Evolutionary conservation across 2,329 filamentous ascomycete species (phyloP).

Genomic region (Ascochyta lentis): DNA sequence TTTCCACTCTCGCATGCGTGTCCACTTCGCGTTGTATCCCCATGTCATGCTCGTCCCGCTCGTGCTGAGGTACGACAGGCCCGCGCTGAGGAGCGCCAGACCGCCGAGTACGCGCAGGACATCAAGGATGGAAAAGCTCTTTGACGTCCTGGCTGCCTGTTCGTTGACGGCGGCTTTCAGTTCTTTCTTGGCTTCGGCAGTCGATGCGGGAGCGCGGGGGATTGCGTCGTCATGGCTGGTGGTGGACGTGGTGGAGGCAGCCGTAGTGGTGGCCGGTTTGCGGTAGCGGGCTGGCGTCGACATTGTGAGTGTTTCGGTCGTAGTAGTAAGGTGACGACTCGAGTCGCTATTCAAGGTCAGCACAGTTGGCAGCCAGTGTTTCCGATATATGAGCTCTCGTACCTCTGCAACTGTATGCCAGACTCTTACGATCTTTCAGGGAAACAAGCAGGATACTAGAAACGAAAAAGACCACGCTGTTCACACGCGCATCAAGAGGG

Average conservation of each 20-base stretch:
- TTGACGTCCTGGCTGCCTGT: constrained; percentile 30
- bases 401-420: no score
- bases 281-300: constrained; percentile 33
- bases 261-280: constrained; percentile 5
- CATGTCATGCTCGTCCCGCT: constrained; percentile 62
- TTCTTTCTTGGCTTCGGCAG: constrained; percentile 33
- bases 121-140: constrained; percentile 60
- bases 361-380: not conserved
- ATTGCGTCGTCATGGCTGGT: constrained; percentile 8
- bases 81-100: constrained; percentile 69
- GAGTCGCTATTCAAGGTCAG: no score
- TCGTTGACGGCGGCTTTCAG: constrained; percentile 34
- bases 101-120: constrained; percentile 73
- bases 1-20: constrained; percentile 45
- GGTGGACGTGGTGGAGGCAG: constrained; percentile 5
- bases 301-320: constrained; percentile 19
- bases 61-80: constrained; percentile 78
- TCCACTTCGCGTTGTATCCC: constrained; percentile 50
- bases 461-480: constrained; percentile 8
- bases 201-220: constrained; percentile 15
- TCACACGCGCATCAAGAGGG: constrained; percentile 3
- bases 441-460: not conserved
- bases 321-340: no score
- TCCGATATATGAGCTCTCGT: not conserved
- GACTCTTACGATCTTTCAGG: not conserved